Percentiles rank a stretch among this genome's conserved stretches.
Evolutionary conservation across 352 stramenopile species (phyloP).

Genomic region (Phytophthora hibernalis): DNA sequence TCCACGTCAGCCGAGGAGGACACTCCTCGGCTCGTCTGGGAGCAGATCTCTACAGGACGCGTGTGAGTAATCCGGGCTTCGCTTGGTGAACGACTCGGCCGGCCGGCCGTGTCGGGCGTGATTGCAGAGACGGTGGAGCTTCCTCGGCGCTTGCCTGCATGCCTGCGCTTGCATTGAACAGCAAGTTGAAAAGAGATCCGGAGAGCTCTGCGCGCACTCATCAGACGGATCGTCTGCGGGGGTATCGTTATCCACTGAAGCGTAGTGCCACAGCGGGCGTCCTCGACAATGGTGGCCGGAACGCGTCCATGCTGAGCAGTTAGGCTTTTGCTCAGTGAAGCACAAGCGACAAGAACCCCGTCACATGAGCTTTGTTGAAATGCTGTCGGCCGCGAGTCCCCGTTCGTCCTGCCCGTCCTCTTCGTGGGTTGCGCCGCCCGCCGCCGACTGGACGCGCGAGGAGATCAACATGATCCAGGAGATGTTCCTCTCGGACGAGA

Average conservation of each 20-base stretch:
- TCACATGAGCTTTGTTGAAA: conserved; percentile 37
- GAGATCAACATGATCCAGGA: conserved; percentile 70
- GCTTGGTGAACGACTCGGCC: too few relatives aligned
- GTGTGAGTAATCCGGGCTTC: conserved; percentile 15
- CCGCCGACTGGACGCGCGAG: conserved; percentile 49
- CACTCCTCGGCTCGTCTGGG: conserved; percentile 12
- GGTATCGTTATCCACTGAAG: background rate
- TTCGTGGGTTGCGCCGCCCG: conserved; percentile 34
- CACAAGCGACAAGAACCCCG: conserved; percentile 22
- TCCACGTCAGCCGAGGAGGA: conserved; percentile 10
- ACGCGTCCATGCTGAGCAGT: conserved; percentile 18
- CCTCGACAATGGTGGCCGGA: conserved; percentile 9
- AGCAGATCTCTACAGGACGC: conserved; percentile 17
- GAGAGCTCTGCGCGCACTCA: conserved; percentile 32
- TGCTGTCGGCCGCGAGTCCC: conserved; percentile 26
- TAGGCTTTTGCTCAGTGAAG: conserved; percentile 35
- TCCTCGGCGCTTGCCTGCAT: conserved; percentile 22
- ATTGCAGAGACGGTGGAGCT: conserved; percentile 40
- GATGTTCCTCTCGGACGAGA: conserved; percentile 53
- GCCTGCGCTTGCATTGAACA: conserved; percentile 28
- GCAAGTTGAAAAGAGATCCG: conserved; percentile 40
- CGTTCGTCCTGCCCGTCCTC: conserved; percentile 15
- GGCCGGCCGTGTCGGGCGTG: too few relatives aligned
- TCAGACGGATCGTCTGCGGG: conserved; percentile 23
- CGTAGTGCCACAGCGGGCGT: background rate